Conservation (phyloP, 805 yeast species). For the Candida odintsovae region DNA sequence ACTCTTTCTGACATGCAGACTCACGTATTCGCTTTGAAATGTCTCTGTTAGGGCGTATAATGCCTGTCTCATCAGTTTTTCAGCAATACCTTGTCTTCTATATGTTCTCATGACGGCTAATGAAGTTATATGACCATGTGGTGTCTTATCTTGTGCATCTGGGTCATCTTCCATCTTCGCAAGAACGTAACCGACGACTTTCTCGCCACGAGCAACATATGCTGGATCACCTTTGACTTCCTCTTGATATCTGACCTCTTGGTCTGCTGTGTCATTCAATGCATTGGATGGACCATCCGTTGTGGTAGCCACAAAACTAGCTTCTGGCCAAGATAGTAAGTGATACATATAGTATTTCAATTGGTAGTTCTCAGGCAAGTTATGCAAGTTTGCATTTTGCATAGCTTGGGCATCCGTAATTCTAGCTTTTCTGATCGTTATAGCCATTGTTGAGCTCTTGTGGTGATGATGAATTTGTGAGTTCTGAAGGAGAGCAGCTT, state of each 20-base stretch:
- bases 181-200: conserved; percentile 91
- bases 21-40: conserved; percentile 76
- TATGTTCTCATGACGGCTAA: conserved; percentile 93
- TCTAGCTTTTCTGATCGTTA: conserved; percentile 84
- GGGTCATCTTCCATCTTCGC: conserved; percentile 98
- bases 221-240: conserved; percentile 52
- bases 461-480: neutral
- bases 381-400: conserved; percentile 91
- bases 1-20: conserved; percentile 89
- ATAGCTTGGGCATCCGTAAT: conserved; percentile 85
- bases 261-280: conserved; percentile 12
- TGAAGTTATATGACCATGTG: conserved; percentile 92
- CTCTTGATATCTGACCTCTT: conserved; percentile 12
- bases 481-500: too few species aligned
- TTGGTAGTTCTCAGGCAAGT: conserved; percentile 91
- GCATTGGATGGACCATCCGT: conserved; percentile 36
- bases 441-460: conserved; percentile 50
- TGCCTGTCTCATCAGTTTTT: conserved; percentile 80
- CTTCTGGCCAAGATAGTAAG: conserved; percentile 94
- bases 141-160: conserved; percentile 58
- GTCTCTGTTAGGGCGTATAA: conserved; percentile 75
- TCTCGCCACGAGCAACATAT: conserved; percentile 62
- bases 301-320: conserved; percentile 90
- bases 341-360: conserved; percentile 93
- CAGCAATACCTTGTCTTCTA: conserved; percentile 93